Conservation (phyloP, 148 eudicot species). For the Simmondsia chinensis region DNA sequence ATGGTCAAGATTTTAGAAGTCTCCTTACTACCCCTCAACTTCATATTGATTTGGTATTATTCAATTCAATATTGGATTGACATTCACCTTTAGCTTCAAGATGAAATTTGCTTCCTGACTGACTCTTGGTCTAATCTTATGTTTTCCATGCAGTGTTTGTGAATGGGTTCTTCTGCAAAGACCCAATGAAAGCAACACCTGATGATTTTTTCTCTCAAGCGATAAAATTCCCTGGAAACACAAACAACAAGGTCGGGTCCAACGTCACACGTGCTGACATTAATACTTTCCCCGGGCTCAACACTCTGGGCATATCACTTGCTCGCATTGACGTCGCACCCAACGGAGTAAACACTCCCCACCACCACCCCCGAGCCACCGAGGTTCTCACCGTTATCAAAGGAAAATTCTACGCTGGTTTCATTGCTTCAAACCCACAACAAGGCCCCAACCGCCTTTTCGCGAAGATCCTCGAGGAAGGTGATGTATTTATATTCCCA, state of each 20-base stretch:
- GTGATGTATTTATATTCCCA: constrained; percentile 10
- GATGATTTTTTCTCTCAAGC: not conserved
- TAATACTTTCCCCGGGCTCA: not conserved
- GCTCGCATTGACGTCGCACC: not conserved
- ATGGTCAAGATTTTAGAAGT: no score
- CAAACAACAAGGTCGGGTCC: not conserved
- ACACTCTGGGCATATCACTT: not conserved
- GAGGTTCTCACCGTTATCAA: constrained; percentile 5
- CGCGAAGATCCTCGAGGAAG: constrained; percentile 5
- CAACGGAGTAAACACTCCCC: not conserved
- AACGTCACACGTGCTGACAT: not conserved
- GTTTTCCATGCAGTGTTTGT: no score
- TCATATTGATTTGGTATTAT: no score
- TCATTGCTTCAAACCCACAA: constrained; percentile 12
- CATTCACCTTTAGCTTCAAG: no score
- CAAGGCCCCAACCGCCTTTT: constrained; percentile 3
- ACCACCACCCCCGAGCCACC: not conserved
- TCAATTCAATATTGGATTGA: no score
- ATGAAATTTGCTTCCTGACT: no score
- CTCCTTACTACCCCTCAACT: no score
- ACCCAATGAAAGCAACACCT: not conserved
- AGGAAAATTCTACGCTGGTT: constrained; percentile 7
- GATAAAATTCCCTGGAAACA: not conserved
- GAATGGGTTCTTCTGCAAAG: no score
- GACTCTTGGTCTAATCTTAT: no score